Percentiles rank a stretch among this genome's conserved stretches.
Conservation (phyloP, 1,284 basidiomycete genomes). For the Melampsora abietis-canadensis region DNA sequence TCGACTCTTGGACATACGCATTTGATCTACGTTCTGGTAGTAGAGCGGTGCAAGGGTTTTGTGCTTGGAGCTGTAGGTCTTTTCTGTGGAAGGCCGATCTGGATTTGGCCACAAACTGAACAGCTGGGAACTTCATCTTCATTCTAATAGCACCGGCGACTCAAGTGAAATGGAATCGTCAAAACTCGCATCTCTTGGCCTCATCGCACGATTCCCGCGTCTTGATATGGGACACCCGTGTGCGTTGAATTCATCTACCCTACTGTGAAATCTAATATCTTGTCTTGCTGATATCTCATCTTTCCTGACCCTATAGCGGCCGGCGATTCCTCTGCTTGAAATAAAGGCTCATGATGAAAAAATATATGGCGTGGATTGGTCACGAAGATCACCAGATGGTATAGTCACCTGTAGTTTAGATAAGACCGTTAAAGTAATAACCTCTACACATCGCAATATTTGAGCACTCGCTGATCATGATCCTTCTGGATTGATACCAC, state of each 20-base stretch:
- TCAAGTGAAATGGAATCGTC: constrained; percentile 91
- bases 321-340: constrained; percentile 71
- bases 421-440: constrained; percentile 84
- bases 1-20: constrained; percentile 65
- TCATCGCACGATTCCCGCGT: constrained; percentile 80
- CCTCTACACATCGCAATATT: constrained; percentile 47
- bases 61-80: constrained; percentile 67
- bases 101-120: not conserved
- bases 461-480: constrained; percentile 45
- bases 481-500: constrained; percentile 46
- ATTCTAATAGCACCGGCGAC: constrained; percentile 68
- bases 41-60: constrained; percentile 58
- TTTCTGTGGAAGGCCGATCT: not conserved
- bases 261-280: not conserved
- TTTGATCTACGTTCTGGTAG: constrained; percentile 67
- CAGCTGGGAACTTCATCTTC: not conserved
- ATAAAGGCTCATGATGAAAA: constrained; percentile 78
- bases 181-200: constrained; percentile 76
- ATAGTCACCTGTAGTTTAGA: constrained; percentile 88
- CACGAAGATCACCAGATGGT: constrained; percentile 67
- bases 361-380: constrained; percentile 96
- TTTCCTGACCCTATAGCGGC: constrained; percentile 63
- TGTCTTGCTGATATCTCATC: constrained; percentile 4
- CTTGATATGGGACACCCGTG: constrained; percentile 79
- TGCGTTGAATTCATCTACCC: constrained; percentile 53